Conservation (phyloP, 2,329 filamentous ascomycete genomes). For the Venturia nashicola region DNA sequence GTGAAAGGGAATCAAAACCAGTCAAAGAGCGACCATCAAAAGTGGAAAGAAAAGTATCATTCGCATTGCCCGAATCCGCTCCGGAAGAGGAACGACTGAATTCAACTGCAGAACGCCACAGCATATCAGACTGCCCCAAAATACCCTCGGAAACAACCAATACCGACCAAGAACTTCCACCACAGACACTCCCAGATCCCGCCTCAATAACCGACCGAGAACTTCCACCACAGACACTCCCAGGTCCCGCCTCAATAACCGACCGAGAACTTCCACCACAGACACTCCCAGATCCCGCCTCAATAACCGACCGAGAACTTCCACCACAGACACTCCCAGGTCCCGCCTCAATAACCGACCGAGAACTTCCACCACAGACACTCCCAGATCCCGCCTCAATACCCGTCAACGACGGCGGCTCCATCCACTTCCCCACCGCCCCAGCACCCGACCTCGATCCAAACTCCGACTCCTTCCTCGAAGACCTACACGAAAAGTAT, state of each 20-base stretch:
- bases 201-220: conserved; percentile 9
- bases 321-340: conserved; percentile 1
- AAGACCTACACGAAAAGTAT: conserved; percentile 80
- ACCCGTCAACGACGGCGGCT: conserved; percentile 17
- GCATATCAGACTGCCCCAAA: conserved; percentile 1
- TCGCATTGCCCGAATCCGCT: not conserved
- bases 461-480: conserved; percentile 68
- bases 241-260: not conserved
- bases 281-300: not conserved
- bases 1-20: not conserved
- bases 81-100: not conserved
- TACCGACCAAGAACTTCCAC: not conserved
- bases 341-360: not conserved
- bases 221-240: conserved; percentile 3
- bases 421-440: conserved; percentile 48
- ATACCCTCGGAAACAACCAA: not conserved
- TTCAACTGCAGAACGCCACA: conserved; percentile 7
- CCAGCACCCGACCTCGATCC: conserved; percentile 67
- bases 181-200: not conserved
- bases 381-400: not conserved
- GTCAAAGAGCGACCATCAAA: not conserved
- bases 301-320: conserved; percentile 10
- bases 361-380: conserved; percentile 4
- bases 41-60: conserved; percentile 6
- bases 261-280: conserved; percentile 3